Evolutionary conservation across 2,329 filamentous ascomycete species (phyloP).

Genomic region (Fusarium euwallaceae): DNA sequence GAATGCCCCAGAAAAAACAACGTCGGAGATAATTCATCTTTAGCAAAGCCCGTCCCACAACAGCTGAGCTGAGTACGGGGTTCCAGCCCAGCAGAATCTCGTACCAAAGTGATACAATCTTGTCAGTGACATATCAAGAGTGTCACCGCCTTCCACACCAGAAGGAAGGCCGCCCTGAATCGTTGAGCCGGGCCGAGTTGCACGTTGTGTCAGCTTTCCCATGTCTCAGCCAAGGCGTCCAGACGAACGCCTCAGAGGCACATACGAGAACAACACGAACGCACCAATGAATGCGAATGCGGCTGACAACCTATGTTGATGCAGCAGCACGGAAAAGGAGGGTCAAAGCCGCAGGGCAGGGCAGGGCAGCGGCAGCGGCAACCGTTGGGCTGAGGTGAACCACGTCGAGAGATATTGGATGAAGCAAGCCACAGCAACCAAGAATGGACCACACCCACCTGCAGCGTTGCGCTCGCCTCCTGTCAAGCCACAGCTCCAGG

Average conservation of each 20-base stretch:
- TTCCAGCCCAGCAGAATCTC: constrained; percentile 4
- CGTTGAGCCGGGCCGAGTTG: constrained; percentile 5
- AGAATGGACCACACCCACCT: constrained; percentile 22
- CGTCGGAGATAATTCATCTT: not conserved
- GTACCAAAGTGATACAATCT: constrained; percentile 19
- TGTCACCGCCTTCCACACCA: not conserved
- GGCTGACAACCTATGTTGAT: constrained; percentile 9
- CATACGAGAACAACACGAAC: not conserved
- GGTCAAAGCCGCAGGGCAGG: constrained; percentile 29
- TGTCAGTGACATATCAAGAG: constrained; percentile 31
- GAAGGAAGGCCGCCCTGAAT: too few relatives aligned
- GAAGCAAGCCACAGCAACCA: constrained; percentile 23
- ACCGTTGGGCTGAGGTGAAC: constrained; percentile 11
- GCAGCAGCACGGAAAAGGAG: constrained; percentile 21
- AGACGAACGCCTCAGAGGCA: not conserved
- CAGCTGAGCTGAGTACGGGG: constrained; percentile 18
- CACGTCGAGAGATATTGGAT: constrained; percentile 9
- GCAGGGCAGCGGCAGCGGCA: not conserved
- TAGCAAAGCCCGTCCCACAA: not conserved
- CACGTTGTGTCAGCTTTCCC: constrained; percentile 22
- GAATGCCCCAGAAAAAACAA: not conserved
- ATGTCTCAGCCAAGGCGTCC: constrained; percentile 18
- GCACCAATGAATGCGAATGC: constrained; percentile 1
- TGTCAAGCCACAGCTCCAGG: constrained; percentile 38
- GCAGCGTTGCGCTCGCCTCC: constrained; percentile 2